These are phyloP conservation scores for Edaphochlamys debaryana DNA, from an alignment of 139 green algal genomes.

Conservation along the genomic window DNA sequence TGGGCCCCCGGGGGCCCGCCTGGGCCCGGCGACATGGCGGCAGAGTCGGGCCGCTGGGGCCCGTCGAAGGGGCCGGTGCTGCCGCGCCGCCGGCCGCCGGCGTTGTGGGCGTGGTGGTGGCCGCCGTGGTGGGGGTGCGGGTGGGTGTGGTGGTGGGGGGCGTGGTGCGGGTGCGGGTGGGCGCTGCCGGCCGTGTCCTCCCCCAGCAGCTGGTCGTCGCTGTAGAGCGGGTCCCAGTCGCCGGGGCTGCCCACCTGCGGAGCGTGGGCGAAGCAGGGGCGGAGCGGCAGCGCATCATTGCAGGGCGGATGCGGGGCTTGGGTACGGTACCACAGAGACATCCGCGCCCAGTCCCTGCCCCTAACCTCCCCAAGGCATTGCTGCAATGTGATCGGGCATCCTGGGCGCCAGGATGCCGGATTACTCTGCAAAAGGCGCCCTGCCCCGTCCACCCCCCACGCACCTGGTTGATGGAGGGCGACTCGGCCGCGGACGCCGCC, in stretches of 20 bases:
- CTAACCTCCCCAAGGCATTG: too few relatives aligned
- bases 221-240: slow-evolving; percentile 63
- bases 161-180: not conserved
- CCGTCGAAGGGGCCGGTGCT: not conserved
- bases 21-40: slow-evolving; percentile 17
- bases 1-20: not conserved
- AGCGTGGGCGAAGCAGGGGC: not conserved
- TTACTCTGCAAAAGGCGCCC: too few relatives aligned
- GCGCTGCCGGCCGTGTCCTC: not conserved
- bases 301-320: too few relatives aligned
- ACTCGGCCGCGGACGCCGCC: slow-evolving; percentile 10
- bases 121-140: not conserved
- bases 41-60: not conserved
- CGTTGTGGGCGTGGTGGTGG: not conserved
- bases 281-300: too few relatives aligned
- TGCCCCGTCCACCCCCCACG: too few relatives aligned
- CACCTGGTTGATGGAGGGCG: slow-evolving; percentile 46
- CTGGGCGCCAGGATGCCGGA: too few relatives aligned
- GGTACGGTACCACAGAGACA: too few relatives aligned
- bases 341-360: too few relatives aligned
- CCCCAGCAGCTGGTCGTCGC: slow-evolving; percentile 22
- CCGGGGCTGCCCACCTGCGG: slow-evolving; percentile 40
- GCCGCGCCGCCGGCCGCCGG: not conserved
- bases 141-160: not conserved
- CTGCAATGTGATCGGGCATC: too few relatives aligned